These are phyloP conservation scores for Ajuga chamaepitys DNA, from an alignment of 257 asterid genomes.

Conservation along the genomic window DNA sequence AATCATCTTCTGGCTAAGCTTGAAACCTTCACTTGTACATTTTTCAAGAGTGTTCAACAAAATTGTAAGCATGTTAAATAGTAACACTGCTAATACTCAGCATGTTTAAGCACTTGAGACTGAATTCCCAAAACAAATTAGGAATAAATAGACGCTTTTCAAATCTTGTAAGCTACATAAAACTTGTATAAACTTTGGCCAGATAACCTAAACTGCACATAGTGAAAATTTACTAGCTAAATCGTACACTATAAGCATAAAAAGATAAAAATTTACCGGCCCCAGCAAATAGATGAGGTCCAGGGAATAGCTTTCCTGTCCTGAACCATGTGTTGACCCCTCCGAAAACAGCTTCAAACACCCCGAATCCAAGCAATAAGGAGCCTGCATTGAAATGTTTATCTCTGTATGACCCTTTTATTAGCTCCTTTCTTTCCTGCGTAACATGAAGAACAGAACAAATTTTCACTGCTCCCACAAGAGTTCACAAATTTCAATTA, in stretches of 20 bases:
- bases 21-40: not conserved
- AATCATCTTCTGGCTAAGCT: not conserved
- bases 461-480: too few species aligned
- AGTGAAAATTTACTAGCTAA: not conserved
- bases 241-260: not conserved
- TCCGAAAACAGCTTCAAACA: slow-evolving; percentile 62
- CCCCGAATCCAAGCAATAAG: slow-evolving; percentile 78
- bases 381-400: slow-evolving; percentile 92
- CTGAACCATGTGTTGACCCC: slow-evolving; percentile 79
- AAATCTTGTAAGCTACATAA: not conserved
- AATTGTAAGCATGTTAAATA: not conserved
- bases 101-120: not conserved
- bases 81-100: not conserved
- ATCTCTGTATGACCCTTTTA: slow-evolving; percentile 84
- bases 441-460: not conserved
- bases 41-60: not conserved
- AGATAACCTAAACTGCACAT: not conserved
- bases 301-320: slow-evolving; percentile 91
- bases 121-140: not conserved
- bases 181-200: not conserved
- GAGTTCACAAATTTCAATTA: too few species aligned
- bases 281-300: slow-evolving; percentile 92
- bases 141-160: not conserved
- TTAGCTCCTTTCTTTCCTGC: slow-evolving; percentile 78
- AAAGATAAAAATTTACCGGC: slow-evolving; percentile 40